Percentiles rank a stretch among this genome's conserved stretches.
Evolutionary conservation across 306 rosid species (phyloP).

Genomic region (Cucumis cinereus): DNA sequence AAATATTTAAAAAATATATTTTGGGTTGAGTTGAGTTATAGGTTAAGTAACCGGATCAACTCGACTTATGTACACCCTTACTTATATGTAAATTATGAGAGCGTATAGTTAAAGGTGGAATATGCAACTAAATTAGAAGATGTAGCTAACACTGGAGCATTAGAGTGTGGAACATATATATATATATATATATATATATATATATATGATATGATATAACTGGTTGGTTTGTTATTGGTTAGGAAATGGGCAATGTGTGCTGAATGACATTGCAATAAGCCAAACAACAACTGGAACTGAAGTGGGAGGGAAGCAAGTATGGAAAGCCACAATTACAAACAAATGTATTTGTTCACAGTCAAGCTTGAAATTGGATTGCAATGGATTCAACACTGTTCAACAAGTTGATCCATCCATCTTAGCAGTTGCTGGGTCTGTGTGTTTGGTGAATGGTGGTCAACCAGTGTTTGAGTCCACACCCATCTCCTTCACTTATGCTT

Average conservation of each 20-base stretch:
- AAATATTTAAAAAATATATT: too few relatives aligned
- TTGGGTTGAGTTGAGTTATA: too few relatives aligned
- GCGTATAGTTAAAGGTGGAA: too few relatives aligned
- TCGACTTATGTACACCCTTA: too few relatives aligned
- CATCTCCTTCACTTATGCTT: slow-evolving; percentile 14
- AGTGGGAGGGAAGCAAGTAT: neutral
- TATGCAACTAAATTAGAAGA: too few relatives aligned
- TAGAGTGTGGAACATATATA: too few relatives aligned
- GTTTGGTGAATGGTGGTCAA: slow-evolving; percentile 3
- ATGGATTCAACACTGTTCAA: neutral
- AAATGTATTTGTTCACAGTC: slow-evolving; percentile 7
- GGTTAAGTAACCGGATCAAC: too few relatives aligned
- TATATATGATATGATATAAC: too few relatives aligned
- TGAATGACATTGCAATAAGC: neutral
- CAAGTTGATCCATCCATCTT: neutral
- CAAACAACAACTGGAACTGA: neutral
- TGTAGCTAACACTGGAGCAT: too few relatives aligned
- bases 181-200: too few relatives aligned
- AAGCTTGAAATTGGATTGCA: slow-evolving; percentile 4
- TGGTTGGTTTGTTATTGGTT: too few relatives aligned
- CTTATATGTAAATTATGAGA: too few relatives aligned
- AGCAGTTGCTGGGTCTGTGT: neutral
- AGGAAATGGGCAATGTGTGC: neutral
- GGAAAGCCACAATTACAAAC: slow-evolving; percentile 1
- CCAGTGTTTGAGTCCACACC: neutral